phyloP scores from a whole-genome alignment of 202 grass and related monocot species.

The Carex arenaria region DNA sequence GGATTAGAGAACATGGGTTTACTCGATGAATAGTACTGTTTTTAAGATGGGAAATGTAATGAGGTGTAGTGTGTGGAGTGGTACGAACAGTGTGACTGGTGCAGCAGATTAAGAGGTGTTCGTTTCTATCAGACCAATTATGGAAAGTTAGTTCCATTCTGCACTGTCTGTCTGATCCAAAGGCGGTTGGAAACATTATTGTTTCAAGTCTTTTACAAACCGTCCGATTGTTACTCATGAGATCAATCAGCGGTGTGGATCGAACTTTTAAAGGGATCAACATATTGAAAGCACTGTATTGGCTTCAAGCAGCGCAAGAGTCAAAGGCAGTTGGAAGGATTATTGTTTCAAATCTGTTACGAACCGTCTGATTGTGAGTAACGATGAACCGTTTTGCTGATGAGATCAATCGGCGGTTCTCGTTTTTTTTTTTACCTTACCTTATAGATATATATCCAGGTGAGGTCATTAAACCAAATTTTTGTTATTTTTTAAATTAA shows the following conservation, averaged over 20 bases:
- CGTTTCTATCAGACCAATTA: background rate
- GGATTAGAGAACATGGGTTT: background rate
- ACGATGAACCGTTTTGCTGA: background rate
- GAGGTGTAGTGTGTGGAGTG: background rate
- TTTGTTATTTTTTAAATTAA: background rate
- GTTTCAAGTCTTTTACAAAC: background rate
- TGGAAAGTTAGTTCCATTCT: background rate
- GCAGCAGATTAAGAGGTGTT: background rate
- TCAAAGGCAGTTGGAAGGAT: background rate
- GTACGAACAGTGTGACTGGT: constrained; percentile 2
- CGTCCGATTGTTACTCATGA: too few species aligned
- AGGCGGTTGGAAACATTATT: background rate
- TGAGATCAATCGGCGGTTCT: background rate
- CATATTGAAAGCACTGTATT: too few species aligned
- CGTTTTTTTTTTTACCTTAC: background rate
- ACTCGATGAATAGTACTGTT: background rate
- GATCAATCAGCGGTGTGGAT: too few species aligned
- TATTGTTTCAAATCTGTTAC: too few species aligned
- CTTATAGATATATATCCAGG: background rate
- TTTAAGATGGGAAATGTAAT: background rate
- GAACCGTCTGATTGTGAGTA: too few species aligned
- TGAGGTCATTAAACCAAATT: background rate
- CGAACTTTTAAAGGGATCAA: too few species aligned
- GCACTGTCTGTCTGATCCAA: background rate
- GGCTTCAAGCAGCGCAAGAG: too few species aligned